Base-by-base conservation (phyloP, 2,329 filamentous ascomycete species). In the Helotiales sp. region DNA sequence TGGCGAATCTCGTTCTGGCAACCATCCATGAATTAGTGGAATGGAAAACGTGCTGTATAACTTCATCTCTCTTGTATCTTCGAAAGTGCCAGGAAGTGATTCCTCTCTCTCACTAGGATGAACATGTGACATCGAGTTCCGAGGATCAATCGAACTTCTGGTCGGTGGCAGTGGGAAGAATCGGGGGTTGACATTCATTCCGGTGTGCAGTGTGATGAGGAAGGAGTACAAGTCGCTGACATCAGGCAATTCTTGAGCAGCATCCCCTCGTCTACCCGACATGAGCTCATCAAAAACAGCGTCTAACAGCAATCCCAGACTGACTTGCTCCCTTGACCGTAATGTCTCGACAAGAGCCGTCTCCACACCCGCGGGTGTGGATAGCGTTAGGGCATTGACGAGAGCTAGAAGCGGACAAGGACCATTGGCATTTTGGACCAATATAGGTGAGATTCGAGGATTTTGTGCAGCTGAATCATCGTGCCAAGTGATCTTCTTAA, bases 131-230 rank as follows among this genome's bases (percentile, higher is more conserved):
- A 84, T 75, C 0, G 80, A 81, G 2, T 76, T 83, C 51, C 75
- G 78, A 66, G 40, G 70, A 47, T 72, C 69, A 15, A 65, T 65
- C 3, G 59, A 22, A 15, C 58, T 50, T 27, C 59, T 65, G 1
- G 56, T 57, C 13, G 81, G 77, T 7, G 75, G 70, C 0, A 77
- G 80, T 1, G 90, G 81, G 7, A 96, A 81, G 63, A 96, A 95
- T 19, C 89, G 85, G 2, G 95, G 95, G 64, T 99, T 99, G 57
- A 98, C 93, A 68, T 98, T 99, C 90, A 99, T 96, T 34, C 95
- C 95, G 0, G 93, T 98, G 66, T 97, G 91, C 2, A 99, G 77
- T 44, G 91, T 90, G 56, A 95, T 84, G 2, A 99, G 78, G 69
- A 99, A 99, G 6, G 82, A 81, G 71, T 96, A 96, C 1, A 99